These are phyloP conservation scores for Alternaria tenuissima DNA, from an alignment of 2,329 filamentous ascomycete genomes.

Conservation along the genomic window DNA sequence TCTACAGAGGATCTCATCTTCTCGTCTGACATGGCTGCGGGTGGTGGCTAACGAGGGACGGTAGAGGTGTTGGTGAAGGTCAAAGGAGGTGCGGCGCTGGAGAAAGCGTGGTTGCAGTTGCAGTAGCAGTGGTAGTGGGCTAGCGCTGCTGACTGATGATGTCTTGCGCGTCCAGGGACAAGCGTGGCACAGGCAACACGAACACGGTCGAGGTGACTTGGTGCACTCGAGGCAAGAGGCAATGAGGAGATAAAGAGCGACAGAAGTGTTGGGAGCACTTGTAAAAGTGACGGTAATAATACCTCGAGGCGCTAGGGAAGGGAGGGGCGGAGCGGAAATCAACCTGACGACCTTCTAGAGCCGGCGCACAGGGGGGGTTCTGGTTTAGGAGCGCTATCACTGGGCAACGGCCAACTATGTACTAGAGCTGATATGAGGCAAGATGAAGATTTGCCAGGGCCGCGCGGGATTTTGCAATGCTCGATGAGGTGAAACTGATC, in stretches of 20 bases:
- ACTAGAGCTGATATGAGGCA: constrained; percentile 10
- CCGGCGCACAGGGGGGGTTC: constrained; percentile 28
- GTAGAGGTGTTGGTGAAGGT: constrained; percentile 23
- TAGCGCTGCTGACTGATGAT: constrained; percentile 35
- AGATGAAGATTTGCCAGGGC: constrained; percentile 30
- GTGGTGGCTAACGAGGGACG: constrained; percentile 29
- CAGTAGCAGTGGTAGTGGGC: constrained; percentile 10
- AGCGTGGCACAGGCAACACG: constrained; percentile 36
- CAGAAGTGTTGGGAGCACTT: constrained; percentile 31
- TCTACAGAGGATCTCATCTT: constrained; percentile 88
- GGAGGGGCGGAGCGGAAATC: constrained; percentile 44
- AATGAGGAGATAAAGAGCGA: constrained; percentile 34
- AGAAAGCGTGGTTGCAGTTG: constrained; percentile 19
- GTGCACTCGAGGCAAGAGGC: constrained; percentile 29
- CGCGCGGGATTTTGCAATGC: constrained; percentile 25
- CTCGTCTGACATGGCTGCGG: constrained; percentile 68
- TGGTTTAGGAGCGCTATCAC: constrained; percentile 20
- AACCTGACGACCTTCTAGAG: constrained; percentile 24
- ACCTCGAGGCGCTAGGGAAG: constrained; percentile 36
- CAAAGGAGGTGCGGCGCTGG: constrained; percentile 31
- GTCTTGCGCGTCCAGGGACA: constrained; percentile 19
- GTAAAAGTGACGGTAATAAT: constrained; percentile 33
- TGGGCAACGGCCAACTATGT: constrained; percentile 27
- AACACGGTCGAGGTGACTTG: constrained; percentile 19
- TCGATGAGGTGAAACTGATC: constrained; percentile 44